These are phyloP conservation scores for Cladosporium sp. DNA, from an alignment of 2,329 filamentous ascomycete species.

Conservation along the genomic window DNA sequence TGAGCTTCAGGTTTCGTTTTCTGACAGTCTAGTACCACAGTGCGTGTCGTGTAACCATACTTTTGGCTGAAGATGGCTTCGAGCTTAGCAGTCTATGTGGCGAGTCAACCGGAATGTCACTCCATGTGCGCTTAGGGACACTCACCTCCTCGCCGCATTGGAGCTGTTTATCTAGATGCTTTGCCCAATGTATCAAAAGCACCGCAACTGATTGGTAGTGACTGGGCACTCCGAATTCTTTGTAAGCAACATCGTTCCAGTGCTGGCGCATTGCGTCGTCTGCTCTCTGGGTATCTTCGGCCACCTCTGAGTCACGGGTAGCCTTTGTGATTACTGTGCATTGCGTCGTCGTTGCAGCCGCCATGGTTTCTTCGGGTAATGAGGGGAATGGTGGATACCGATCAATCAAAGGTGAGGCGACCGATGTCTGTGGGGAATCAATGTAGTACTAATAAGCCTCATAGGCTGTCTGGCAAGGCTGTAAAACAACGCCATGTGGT, in stretches of 20 bases:
- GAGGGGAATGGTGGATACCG: too few species aligned
- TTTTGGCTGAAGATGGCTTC: not conserved
- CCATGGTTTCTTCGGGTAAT: too few species aligned
- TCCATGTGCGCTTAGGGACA: too few species aligned
- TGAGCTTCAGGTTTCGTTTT: conserved; percentile 37
- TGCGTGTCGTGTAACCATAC: not conserved
- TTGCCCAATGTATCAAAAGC: conserved; percentile 40
- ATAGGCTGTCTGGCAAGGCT: too few species aligned
- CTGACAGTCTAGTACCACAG: conserved; percentile 34
- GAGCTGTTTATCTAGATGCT: conserved; percentile 37
- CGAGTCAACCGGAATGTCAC: too few species aligned
- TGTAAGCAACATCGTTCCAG: not conserved
- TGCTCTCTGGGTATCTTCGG: not conserved
- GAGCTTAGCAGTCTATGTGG: not conserved
- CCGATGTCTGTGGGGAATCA: too few species aligned
- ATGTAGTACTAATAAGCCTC: too few species aligned
- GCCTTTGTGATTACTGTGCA: too few species aligned
- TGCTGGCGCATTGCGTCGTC: not conserved
- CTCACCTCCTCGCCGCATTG: conserved; percentile 37
- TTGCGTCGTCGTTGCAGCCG: too few species aligned
- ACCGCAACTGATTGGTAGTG: conserved; percentile 39
- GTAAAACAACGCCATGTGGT: too few species aligned
- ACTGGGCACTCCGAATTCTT: conserved; percentile 21
- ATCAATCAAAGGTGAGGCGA: too few species aligned
- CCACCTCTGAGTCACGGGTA: too few species aligned